These are phyloP conservation scores for Calonectria pteridis DNA, from an alignment of 2,329 filamentous ascomycete genomes.

Conservation along the genomic window DNA sequence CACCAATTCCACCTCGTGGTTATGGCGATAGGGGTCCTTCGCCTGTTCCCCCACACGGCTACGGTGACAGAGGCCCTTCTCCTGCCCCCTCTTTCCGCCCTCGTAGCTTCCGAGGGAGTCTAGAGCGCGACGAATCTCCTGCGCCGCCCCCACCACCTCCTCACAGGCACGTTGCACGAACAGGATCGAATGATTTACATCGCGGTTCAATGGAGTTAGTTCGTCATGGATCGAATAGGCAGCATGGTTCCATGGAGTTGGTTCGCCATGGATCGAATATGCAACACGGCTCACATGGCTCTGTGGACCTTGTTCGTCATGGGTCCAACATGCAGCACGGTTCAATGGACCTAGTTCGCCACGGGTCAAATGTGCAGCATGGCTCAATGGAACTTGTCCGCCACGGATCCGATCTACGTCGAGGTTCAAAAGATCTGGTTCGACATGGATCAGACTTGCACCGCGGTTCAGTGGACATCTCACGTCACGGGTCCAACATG, in stretches of 20 bases:
- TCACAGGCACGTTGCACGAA: conserved; percentile 74
- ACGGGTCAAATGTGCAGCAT: conserved; percentile 45
- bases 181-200: conserved; percentile 54
- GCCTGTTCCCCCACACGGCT: conserved; percentile 47
- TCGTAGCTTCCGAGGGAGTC: conserved; percentile 39
- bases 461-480: conserved; percentile 39
- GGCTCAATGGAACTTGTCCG: conserved; percentile 46
- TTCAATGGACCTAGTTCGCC: conserved; percentile 48
- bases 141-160: conserved; percentile 88
- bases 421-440: conserved; percentile 44
- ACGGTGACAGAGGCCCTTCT: conserved; percentile 48
- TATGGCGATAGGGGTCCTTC: conserved; percentile 44
- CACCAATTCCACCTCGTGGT: conserved; percentile 46
- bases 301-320: conserved; percentile 49
- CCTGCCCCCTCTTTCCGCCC: conserved; percentile 51
- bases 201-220: conserved; percentile 47
- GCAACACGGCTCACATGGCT: conserved; percentile 12
- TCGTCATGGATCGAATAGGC: conserved; percentile 52
- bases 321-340: conserved; percentile 51
- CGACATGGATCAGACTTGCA: conserved; percentile 49
- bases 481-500: conserved; percentile 52
- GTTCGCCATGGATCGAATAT: conserved; percentile 51
- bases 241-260: conserved; percentile 46
- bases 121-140: conserved; percentile 66
- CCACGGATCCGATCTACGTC: conserved; percentile 52